A percentile compares a stretch with the other conserved stretches of the same genome.
Conservation (phyloP, 208 protist genomes). For the Trichomonas vaginalis region DNA sequence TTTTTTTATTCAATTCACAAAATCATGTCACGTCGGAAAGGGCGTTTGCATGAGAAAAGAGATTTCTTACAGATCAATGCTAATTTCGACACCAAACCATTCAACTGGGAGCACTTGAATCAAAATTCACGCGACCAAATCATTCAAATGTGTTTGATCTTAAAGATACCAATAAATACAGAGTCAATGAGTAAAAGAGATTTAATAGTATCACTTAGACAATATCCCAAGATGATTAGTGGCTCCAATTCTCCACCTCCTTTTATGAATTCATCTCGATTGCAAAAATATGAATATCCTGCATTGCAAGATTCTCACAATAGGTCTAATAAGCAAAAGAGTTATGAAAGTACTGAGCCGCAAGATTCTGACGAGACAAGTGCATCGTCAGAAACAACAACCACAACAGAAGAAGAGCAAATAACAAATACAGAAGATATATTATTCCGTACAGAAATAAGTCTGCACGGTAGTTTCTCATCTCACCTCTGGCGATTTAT, state of each 20-base stretch:
- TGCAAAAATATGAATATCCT: neutral
- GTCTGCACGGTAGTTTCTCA: neutral
- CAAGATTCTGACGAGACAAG: no score
- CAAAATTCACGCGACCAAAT: neutral
- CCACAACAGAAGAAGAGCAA: no score
- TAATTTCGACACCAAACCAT: neutral
- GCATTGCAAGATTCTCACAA: neutral
- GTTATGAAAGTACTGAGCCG: no score
- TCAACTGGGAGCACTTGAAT: neutral
- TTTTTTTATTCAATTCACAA: no score
- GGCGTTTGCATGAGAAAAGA: neutral
- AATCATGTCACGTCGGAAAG: neutral
- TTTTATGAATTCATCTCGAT: neutral
- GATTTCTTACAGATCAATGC: neutral
- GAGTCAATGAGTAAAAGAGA: neutral
- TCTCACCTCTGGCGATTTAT: neutral
- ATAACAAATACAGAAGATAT: no score
- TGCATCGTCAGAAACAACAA: no score
- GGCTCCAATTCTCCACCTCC: neutral
- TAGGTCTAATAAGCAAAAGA: no score
- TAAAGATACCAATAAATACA: neutral
- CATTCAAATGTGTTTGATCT: neutral
- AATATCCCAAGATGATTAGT: neutral
- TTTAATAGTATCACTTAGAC: neutral
- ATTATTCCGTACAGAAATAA: neutral